Evolutionary conservation across 148 eudicot species (phyloP).

Genomic region (Nepenthes mirabilis): DNA sequence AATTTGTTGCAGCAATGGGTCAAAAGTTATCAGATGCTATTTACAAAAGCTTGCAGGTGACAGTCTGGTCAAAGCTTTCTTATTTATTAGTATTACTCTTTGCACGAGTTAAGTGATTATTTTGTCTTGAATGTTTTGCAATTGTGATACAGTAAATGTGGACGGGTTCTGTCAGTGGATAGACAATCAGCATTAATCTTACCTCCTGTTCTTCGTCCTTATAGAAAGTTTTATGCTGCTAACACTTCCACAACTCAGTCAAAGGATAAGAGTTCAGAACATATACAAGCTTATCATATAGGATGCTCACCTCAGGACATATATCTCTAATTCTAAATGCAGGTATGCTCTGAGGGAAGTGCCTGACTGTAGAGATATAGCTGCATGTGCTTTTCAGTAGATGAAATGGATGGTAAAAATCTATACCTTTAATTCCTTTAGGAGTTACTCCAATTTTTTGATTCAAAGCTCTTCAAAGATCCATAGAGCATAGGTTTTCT

Average conservation of each 20-base stretch:
- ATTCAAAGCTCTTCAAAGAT: too few species aligned
- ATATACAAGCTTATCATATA: neutral
- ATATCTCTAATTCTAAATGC: neutral
- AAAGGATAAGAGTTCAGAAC: neutral
- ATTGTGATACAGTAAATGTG: slow-evolving; percentile 1
- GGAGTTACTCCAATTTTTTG: too few species aligned
- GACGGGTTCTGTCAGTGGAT: neutral
- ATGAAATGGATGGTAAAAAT: too few species aligned
- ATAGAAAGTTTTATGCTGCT: neutral
- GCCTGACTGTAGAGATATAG: too few species aligned
- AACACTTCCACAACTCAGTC: neutral
- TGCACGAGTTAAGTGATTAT: neutral
- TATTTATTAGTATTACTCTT: neutral
- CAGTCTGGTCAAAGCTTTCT: neutral
- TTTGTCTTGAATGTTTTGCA: neutral
- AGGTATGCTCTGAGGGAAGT: neutral
- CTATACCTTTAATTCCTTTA: too few species aligned
- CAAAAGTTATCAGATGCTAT: slow-evolving; percentile 54
- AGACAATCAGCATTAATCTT: neutral
- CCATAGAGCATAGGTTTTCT: too few species aligned
- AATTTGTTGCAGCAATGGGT: slow-evolving; percentile 57
- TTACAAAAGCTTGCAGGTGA: slow-evolving; percentile 73
- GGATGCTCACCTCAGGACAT: neutral
- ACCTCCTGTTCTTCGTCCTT: slow-evolving; percentile 1
- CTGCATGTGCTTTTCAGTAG: too few species aligned